phyloP scores from a whole-genome alignment of 2,329 filamentous ascomycete genomes.

The Emergomyces pasteurianus region DNA sequence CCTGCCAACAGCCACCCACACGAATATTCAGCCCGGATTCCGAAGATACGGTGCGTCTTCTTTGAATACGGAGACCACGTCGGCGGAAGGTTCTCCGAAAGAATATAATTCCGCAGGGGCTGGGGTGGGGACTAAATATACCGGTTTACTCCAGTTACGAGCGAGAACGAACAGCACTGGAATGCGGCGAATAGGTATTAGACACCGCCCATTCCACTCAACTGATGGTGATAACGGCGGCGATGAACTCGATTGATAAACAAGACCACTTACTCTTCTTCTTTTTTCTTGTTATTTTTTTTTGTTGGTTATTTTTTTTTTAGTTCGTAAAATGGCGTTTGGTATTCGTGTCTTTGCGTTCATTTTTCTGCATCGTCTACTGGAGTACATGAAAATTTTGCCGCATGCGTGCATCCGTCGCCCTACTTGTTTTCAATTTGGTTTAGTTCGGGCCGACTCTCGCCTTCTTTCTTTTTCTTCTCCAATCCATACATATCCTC shows the following conservation, averaged over 20 bases:
- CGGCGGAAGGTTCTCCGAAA: constrained; percentile 13
- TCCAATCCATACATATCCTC: neutral
- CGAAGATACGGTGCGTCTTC: constrained; percentile 21
- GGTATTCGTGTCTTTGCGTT: neutral
- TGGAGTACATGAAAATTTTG: neutral
- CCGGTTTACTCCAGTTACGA: constrained; percentile 26
- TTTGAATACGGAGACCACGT: constrained; percentile 4
- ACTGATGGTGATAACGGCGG: neutral
- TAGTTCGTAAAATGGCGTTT: neutral
- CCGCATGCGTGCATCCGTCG: neutral
- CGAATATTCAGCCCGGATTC: constrained; percentile 32
- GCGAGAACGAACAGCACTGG: constrained; percentile 27
- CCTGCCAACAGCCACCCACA: constrained; percentile 24
- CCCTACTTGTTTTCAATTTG: neutral
- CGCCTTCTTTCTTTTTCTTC: neutral
- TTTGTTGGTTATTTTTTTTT: too few species aligned
- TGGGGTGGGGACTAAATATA: constrained; percentile 25
- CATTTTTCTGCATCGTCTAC: neutral
- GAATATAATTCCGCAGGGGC: constrained; percentile 15
- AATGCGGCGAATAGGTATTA: constrained; percentile 23
- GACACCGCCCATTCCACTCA: constrained; percentile 5
- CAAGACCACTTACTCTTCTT: neutral
- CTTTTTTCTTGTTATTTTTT: too few species aligned
- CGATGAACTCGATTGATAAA: constrained; percentile 1
- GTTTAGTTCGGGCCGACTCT: neutral